These are phyloP conservation scores for Quercus engelmannii DNA, from an alignment of 306 rosid genomes.

Conservation along the genomic window DNA sequence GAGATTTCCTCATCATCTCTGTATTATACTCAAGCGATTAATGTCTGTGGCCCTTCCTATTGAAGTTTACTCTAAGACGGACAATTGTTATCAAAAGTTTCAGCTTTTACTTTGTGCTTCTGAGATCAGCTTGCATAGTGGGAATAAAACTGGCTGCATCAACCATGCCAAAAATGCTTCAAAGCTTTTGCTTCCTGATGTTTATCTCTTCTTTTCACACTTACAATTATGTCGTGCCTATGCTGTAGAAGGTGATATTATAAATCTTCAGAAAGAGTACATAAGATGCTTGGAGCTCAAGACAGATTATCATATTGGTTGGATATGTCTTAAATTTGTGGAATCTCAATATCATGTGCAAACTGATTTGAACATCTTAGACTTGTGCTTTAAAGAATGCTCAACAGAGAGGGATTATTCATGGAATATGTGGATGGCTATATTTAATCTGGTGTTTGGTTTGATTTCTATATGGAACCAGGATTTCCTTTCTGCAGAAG, in stretches of 20 bases:
- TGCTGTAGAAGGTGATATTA: slow-evolving; percentile 55
- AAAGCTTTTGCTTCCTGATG: slow-evolving; percentile 54
- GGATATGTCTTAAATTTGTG: slow-evolving; percentile 78
- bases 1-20: slow-evolving; percentile 72
- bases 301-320: slow-evolving; percentile 71
- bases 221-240: slow-evolving; percentile 71
- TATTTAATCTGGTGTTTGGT: slow-evolving; percentile 60
- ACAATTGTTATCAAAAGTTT: slow-evolving; percentile 43
- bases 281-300: slow-evolving; percentile 62
- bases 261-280: slow-evolving; percentile 56
- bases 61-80: slow-evolving; percentile 38
- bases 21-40: slow-evolving; percentile 60
- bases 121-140: slow-evolving; percentile 77
- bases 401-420: slow-evolving; percentile 37
- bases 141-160: slow-evolving; percentile 52
- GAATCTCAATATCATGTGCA: slow-evolving; percentile 47
- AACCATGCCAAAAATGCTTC: slow-evolving; percentile 67
- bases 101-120: slow-evolving; percentile 90
- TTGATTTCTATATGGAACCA: slow-evolving; percentile 45
- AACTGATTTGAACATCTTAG: slow-evolving; percentile 42
- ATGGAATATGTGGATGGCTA: slow-evolving; percentile 52
- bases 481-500: slow-evolving; percentile 70
- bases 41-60: slow-evolving; percentile 54
- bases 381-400: slow-evolving; percentile 46
- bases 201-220: slow-evolving; percentile 70